Evolutionary conservation across 495 filamentous ascomycete species (phyloP).

Genomic region (Hyphodiscus hymeniophilus): DNA sequence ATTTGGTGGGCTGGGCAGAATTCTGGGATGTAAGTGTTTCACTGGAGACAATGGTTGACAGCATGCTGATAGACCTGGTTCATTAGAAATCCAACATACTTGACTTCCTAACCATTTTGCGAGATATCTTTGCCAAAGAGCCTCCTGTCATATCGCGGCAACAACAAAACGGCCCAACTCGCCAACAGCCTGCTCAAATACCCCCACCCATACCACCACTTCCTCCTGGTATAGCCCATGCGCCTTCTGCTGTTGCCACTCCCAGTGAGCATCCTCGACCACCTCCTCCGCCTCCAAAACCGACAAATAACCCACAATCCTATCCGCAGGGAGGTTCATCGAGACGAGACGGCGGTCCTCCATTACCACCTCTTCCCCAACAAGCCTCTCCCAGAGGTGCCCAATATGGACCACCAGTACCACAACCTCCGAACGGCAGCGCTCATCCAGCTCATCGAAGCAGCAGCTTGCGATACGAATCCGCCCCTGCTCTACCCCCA

Average conservation of each 20-base stretch:
- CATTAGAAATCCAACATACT: slow-evolving; percentile 68
- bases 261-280: slow-evolving; percentile 19
- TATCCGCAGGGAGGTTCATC: not conserved
- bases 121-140: slow-evolving; percentile 88
- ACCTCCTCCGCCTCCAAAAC: slow-evolving; percentile 33
- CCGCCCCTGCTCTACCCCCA: slow-evolving; percentile 21
- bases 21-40: slow-evolving; percentile 73
- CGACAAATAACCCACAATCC: slow-evolving; percentile 4
- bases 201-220: slow-evolving; percentile 65
- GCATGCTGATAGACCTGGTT: slow-evolving; percentile 18
- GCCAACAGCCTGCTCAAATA: slow-evolving; percentile 33
- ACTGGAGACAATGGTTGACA: not conserved
- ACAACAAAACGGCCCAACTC: slow-evolving; percentile 39
- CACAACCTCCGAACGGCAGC: slow-evolving; percentile 11
- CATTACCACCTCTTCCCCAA: slow-evolving; percentile 33
- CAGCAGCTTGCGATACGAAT: slow-evolving; percentile 21
- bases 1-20: slow-evolving; percentile 78
- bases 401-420: slow-evolving; percentile 8
- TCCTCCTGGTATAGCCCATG: slow-evolving; percentile 48
- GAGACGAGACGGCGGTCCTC: slow-evolving; percentile 25
- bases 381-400: slow-evolving; percentile 5
- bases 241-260: slow-evolving; percentile 19
- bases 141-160: slow-evolving; percentile 77
- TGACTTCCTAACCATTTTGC: slow-evolving; percentile 73
- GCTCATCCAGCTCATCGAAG: slow-evolving; percentile 12